Conservation (phyloP, 805 yeast species). For the Torulaspora delbrueckii region DNA sequence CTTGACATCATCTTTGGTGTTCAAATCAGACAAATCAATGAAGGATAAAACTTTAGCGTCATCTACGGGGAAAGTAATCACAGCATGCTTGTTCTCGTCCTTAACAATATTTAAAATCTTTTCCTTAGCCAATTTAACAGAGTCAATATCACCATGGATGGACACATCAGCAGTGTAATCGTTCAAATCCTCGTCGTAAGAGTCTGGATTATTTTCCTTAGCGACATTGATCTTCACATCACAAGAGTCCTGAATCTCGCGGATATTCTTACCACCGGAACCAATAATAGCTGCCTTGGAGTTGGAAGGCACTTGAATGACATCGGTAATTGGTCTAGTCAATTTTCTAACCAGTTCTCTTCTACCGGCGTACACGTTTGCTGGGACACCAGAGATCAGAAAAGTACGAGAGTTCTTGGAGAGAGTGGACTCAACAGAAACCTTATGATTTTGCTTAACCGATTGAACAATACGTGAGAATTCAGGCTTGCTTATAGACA, state of each 20-base stretch:
- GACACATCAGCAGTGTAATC: slow-evolving; percentile 57
- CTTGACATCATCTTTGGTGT: slow-evolving; percentile 29
- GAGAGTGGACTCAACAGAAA: slow-evolving; percentile 77
- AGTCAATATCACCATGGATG: slow-evolving; percentile 80
- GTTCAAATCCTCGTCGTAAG: slow-evolving; percentile 52
- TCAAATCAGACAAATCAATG: slow-evolving; percentile 23
- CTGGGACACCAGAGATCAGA: slow-evolving; percentile 70
- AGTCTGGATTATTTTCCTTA: slow-evolving; percentile 33
- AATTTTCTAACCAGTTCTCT: slow-evolving; percentile 69
- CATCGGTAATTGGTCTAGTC: slow-evolving; percentile 63
- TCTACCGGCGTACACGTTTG: slow-evolving; percentile 62
- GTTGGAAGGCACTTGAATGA: slow-evolving; percentile 67
- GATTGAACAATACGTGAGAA: slow-evolving; percentile 60
- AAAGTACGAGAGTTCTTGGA: slow-evolving; percentile 78
- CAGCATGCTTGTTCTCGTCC: slow-evolving; percentile 61
- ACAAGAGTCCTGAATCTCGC: slow-evolving; percentile 69
- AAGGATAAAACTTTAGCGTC: slow-evolving; percentile 35
- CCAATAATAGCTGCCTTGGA: slow-evolving; percentile 81
- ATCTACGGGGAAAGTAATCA: slow-evolving; percentile 46
- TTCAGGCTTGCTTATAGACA: slow-evolving; percentile 58
- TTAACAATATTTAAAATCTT: slow-evolving; percentile 68
- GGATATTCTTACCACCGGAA: slow-evolving; percentile 74
- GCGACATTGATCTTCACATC: slow-evolving; percentile 62
- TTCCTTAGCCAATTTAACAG: slow-evolving; percentile 67
- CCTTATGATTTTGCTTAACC: slow-evolving; percentile 53